A percentile compares a stretch with the other conserved stretches of the same genome.
Evolutionary conservation across 345 rosid species (phyloP).

Genomic region (Acer saccharum): DNA sequence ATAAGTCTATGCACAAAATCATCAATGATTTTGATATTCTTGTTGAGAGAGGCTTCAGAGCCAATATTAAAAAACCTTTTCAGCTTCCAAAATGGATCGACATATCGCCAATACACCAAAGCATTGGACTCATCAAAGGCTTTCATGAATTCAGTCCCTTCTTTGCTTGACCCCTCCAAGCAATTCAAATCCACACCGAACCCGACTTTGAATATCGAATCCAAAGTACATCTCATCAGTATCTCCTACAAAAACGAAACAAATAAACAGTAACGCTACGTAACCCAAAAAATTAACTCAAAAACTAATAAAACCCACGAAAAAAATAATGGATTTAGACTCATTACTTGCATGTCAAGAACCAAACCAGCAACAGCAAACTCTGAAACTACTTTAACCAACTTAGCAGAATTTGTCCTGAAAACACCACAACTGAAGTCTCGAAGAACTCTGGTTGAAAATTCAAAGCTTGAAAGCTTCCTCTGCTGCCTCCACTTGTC

Average conservation of each 20-base stretch:
- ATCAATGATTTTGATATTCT: slow-evolving; percentile 44
- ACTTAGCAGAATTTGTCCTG: slow-evolving; percentile 50
- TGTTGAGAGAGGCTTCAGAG: slow-evolving; percentile 51
- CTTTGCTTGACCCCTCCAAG: slow-evolving; percentile 54
- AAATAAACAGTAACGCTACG: neutral
- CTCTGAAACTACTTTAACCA: slow-evolving; percentile 37
- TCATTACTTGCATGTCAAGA: slow-evolving; percentile 76
- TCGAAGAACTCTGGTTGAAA: slow-evolving; percentile 65
- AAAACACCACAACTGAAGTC: slow-evolving; percentile 73
- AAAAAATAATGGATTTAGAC: slow-evolving; percentile 8
- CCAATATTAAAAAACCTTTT: slow-evolving; percentile 59
- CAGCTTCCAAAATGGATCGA: slow-evolving; percentile 75
- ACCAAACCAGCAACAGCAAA: slow-evolving; percentile 30
- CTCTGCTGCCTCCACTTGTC: slow-evolving; percentile 85
- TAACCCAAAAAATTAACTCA: too few relatives aligned
- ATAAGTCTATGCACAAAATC: slow-evolving; percentile 55
- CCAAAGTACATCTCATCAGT: slow-evolving; percentile 65
- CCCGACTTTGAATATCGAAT: slow-evolving; percentile 78
- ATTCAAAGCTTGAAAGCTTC: slow-evolving; percentile 76
- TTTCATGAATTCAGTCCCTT: slow-evolving; percentile 50
- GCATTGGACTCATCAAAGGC: slow-evolving; percentile 76
- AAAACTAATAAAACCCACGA: too few relatives aligned
- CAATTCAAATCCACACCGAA: slow-evolving; percentile 72
- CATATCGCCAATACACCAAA: slow-evolving; percentile 46
- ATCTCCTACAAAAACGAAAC: slow-evolving; percentile 39